Evolutionary conservation across 2,329 filamentous ascomycete species (phyloP).

Genomic region (Geosmithia morbida): DNA sequence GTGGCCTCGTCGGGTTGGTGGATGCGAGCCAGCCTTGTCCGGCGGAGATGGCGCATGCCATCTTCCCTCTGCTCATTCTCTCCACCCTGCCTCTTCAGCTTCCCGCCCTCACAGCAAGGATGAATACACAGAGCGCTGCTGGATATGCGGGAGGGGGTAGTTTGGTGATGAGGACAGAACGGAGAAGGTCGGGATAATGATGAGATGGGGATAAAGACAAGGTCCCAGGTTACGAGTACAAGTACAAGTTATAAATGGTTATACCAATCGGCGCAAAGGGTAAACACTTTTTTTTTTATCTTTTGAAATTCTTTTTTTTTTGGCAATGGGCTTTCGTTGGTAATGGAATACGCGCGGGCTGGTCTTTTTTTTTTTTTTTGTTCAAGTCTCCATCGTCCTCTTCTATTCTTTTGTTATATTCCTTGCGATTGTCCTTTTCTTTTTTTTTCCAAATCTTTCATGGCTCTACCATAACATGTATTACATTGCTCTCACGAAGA

Average conservation of each 20-base stretch:
- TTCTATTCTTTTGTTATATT: neutral
- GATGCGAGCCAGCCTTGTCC: neutral
- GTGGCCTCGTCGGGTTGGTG: slow-evolving; percentile 4
- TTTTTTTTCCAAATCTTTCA: neutral
- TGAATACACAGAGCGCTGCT: too few relatives aligned
- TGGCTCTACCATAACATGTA: neutral
- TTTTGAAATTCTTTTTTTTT: too few relatives aligned
- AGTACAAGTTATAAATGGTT: too few relatives aligned
- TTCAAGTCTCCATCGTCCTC: neutral
- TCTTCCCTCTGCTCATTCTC: too few relatives aligned
- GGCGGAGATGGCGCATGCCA: neutral
- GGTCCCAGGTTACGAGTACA: too few relatives aligned
- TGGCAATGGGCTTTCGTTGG: neutral
- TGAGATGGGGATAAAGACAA: too few relatives aligned
- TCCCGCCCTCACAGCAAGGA: too few relatives aligned
- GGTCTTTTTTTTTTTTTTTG: neutral
- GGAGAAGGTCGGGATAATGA: too few relatives aligned
- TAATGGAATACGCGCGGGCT: neutral
- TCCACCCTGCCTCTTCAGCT: too few relatives aligned
- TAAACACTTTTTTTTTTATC: neutral
- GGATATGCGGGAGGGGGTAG: too few relatives aligned
- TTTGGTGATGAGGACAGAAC: too few relatives aligned
- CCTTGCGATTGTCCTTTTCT: neutral
- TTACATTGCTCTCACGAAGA: too few relatives aligned
- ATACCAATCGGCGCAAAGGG: neutral